Evolutionary conservation across 805 yeast species (phyloP).

Genomic region (Nakazawaea anatomiae): DNA sequence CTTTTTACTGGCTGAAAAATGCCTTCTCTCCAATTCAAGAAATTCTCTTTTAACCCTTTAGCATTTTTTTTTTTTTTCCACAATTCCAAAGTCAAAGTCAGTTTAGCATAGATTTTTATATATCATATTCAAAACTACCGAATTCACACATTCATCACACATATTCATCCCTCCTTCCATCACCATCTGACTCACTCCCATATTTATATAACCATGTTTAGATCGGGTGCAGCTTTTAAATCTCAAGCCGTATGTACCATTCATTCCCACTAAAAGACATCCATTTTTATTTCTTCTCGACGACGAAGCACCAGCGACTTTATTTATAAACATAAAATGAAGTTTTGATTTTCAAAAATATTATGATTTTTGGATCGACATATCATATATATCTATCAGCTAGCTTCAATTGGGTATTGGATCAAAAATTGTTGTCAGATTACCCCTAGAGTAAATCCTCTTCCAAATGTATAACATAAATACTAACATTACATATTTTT

Average conservation of each 20-base stretch:
- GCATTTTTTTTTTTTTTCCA: not conserved
- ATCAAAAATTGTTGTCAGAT: too few relatives aligned
- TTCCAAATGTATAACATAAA: not conserved
- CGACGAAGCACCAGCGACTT: not conserved
- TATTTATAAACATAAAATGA: too few relatives aligned
- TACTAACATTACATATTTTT: constrained; percentile 1
- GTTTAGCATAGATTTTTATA: not conserved
- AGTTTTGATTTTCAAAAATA: too few relatives aligned
- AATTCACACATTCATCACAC: not conserved
- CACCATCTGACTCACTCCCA: not conserved
- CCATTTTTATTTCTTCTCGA: not conserved
- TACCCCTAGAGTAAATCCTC: too few relatives aligned
- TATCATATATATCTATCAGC: too few relatives aligned
- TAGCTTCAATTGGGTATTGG: too few relatives aligned
- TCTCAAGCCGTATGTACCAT: constrained; percentile 1
- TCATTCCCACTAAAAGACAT: not conserved
- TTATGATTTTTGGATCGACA: too few relatives aligned
- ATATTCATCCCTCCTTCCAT: not conserved
- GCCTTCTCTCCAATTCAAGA: not conserved
- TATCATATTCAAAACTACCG: not conserved
- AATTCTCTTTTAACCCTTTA: not conserved
- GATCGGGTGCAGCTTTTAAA: constrained; percentile 1
- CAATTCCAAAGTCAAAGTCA: not conserved
- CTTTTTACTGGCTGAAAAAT: constrained; percentile 4
- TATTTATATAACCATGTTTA: not conserved